These are phyloP conservation scores for Ustilago crameri DNA, from an alignment of 1,284 basidiomycete species.

Conservation along the genomic window DNA sequence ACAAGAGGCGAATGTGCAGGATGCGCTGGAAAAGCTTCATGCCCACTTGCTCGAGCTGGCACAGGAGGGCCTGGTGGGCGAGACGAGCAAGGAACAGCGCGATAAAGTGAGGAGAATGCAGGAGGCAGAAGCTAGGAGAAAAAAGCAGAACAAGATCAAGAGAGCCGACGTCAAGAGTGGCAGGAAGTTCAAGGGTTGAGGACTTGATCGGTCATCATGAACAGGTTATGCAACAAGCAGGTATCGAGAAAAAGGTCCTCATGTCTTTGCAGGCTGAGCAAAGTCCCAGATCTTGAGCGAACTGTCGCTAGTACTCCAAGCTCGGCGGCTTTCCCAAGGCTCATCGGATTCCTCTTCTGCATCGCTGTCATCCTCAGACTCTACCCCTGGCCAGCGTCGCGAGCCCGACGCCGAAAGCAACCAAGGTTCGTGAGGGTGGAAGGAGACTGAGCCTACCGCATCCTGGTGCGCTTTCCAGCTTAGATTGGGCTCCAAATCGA, in stretches of 20 bases:
- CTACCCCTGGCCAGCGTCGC: constrained; percentile 25
- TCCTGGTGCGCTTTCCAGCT: constrained; percentile 52
- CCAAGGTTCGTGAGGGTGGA: constrained; percentile 45
- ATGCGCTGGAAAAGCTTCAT: constrained; percentile 48
- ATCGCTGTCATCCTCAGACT: constrained; percentile 1
- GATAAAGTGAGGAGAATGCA: constrained; percentile 29
- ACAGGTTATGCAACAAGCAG: no score
- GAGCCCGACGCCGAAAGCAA: constrained; percentile 42
- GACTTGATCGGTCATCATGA: not conserved
- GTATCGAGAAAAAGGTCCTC: no score
- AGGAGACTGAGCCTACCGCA: constrained; percentile 38
- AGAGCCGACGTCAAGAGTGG: constrained; percentile 47
- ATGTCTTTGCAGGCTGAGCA: constrained; percentile 20
- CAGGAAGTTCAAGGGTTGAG: constrained; percentile 42
- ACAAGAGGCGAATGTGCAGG: constrained; percentile 44
- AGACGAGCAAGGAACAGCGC: constrained; percentile 41
- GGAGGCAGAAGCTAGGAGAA: constrained; percentile 38
- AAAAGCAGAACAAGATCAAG: constrained; percentile 51
- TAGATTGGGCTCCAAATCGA: constrained; percentile 28
- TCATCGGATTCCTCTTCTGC: not conserved
- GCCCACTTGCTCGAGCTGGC: constrained; percentile 40
- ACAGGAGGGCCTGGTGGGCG: constrained; percentile 30
- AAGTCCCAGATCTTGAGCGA: constrained; percentile 40
- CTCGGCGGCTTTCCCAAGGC: not conserved
- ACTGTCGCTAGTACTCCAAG: constrained; percentile 36